These are phyloP conservation scores for Ambrosia hybrid DNA, from an alignment of 140 eudicot genomes.

Conservation along the genomic window DNA sequence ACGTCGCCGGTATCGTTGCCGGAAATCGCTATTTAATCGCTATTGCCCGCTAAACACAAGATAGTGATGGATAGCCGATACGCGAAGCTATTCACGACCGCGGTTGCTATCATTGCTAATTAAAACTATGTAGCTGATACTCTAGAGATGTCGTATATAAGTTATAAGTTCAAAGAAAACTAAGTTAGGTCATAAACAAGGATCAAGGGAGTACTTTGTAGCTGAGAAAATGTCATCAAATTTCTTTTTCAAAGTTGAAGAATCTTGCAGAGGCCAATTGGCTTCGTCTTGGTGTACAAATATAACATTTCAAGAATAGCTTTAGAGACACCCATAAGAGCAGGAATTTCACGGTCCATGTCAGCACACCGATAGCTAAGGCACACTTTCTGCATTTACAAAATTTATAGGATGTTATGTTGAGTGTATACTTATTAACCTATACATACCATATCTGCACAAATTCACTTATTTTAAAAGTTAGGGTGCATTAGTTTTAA, in stretches of 20 bases:
- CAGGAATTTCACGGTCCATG: slow-evolving; percentile 98
- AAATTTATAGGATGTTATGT: slow-evolving; percentile 7
- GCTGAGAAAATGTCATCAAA: slow-evolving; percentile 98
- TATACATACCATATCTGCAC: slow-evolving; percentile 1
- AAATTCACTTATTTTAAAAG: slow-evolving; percentile 1
- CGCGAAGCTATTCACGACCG: too few relatives aligned
- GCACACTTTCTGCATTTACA: slow-evolving; percentile 82
- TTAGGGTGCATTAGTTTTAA: neutral
- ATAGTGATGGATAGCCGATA: too few relatives aligned
- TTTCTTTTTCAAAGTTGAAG: slow-evolving; percentile 88
- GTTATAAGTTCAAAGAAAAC: neutral
- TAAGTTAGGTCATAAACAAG: slow-evolving; percentile 10
- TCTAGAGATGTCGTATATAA: slow-evolving; percentile 4
- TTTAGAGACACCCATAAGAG: slow-evolving; percentile 99
- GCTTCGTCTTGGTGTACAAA: slow-evolving; percentile 99
- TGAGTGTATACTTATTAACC: slow-evolving; percentile 5
- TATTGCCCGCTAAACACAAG: too few relatives aligned
- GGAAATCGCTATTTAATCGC: too few relatives aligned
- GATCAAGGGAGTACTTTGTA: slow-evolving; percentile 53
- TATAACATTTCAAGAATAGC: slow-evolving; percentile 94
- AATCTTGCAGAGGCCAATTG: slow-evolving; percentile 97
- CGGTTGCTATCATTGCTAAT: too few relatives aligned
- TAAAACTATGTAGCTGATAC: too few relatives aligned
- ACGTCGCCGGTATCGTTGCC: too few relatives aligned
- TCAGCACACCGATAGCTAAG: slow-evolving; percentile 98